Conservation (phyloP, 805 yeast genomes). For the Ogataea pilisensis region DNA sequence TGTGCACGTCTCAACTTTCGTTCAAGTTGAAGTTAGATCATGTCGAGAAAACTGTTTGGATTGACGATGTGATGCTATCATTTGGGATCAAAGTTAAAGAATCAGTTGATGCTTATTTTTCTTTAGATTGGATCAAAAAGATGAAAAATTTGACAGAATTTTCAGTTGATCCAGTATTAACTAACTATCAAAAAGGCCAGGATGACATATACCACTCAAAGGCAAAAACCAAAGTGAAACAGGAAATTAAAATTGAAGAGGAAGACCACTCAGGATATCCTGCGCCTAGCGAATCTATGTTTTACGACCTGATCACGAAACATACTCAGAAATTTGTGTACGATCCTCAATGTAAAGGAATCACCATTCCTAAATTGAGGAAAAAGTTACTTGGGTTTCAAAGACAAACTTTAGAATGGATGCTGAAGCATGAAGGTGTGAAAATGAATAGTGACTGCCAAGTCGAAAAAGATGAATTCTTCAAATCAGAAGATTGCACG, state of each 20-base stretch:
- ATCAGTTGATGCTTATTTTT: constrained; percentile 12
- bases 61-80: constrained; percentile 1
- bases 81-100: constrained; percentile 12
- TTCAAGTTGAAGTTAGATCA: not conserved
- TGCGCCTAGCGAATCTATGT: constrained; percentile 30
- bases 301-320: constrained; percentile 48
- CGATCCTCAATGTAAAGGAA: constrained; percentile 3
- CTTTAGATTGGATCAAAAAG: constrained; percentile 16
- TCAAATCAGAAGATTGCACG: constrained; percentile 5
- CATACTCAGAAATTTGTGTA: constrained; percentile 32
- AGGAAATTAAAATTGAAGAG: too few species aligned
- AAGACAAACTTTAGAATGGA: constrained; percentile 52
- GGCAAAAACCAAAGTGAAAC: not conserved
- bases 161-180: constrained; percentile 15
- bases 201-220: not conserved
- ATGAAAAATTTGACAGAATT: constrained; percentile 15
- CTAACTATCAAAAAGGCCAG: constrained; percentile 21
- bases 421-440: constrained; percentile 47
- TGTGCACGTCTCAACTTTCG: not conserved
- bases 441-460: constrained; percentile 24
- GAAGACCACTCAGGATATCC: constrained; percentile 1
- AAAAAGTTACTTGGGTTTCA: constrained; percentile 41
- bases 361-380: constrained; percentile 15
- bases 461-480: constrained; percentile 22
- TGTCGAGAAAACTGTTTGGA: not conserved